phyloP scores from a whole-genome alignment of 192 early-diverging fungal genomes.

The Funneliformis mosseae region DNA sequence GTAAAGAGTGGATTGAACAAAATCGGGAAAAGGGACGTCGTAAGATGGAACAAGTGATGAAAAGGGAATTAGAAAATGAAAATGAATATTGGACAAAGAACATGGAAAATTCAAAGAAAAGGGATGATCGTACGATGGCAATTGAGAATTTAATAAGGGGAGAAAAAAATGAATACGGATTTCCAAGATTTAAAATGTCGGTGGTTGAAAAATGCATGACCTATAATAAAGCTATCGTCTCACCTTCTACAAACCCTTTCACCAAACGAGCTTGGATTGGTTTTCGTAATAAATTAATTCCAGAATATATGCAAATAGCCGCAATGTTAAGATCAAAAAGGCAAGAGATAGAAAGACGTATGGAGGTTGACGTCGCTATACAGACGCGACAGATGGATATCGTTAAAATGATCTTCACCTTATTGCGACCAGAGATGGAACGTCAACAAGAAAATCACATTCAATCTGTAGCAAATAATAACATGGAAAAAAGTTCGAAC shows the following conservation, averaged over 20 bases:
- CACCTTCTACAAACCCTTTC: not conserved
- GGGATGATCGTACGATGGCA: not conserved
- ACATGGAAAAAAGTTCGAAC: not conserved
- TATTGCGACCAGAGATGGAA: not conserved
- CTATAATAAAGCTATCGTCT: constrained; percentile 16
- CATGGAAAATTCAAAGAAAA: not conserved
- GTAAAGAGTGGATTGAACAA: not conserved
- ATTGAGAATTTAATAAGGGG: constrained; percentile 11
- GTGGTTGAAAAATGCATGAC: constrained; percentile 9
- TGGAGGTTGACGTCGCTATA: not conserved
- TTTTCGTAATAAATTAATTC: constrained; percentile 18
- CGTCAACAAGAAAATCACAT: not conserved
- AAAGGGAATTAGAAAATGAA: constrained; percentile 8
- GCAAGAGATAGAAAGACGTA: not conserved
- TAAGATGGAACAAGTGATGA: constrained; percentile 5
- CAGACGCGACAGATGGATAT: constrained; percentile 21
- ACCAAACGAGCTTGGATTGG: constrained; percentile 24
- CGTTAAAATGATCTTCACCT: not conserved
- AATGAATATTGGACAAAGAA: constrained; percentile 6
- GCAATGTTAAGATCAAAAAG: not conserved
- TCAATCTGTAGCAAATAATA: not conserved
- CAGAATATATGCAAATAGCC: not conserved
- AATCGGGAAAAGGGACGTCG: not conserved
- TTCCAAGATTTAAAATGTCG: constrained; percentile 15
- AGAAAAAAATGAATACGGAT: constrained; percentile 17